These are phyloP conservation scores for Nakazawaea holstii DNA, from an alignment of 805 yeast species.

Conservation along the genomic window DNA sequence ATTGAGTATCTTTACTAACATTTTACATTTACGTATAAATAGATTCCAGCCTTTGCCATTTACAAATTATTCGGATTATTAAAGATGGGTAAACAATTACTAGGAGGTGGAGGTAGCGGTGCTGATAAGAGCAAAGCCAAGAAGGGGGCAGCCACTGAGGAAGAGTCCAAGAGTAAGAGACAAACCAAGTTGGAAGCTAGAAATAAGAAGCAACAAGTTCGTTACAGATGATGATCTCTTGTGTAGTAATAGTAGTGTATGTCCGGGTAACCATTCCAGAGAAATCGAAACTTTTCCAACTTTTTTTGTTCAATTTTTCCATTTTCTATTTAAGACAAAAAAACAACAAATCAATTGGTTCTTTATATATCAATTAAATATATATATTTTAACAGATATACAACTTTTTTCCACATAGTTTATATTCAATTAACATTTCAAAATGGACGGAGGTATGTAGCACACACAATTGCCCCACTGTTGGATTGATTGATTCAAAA, in stretches of 20 bases:
- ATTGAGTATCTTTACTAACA: not conserved
- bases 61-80: constrained; percentile 41
- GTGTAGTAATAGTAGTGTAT: not conserved
- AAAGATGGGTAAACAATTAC: constrained; percentile 18
- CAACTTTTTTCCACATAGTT: not conserved
- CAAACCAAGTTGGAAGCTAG: constrained; percentile 34
- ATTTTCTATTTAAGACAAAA: constrained; percentile 8
- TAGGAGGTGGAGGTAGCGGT: constrained; percentile 14
- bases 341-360: constrained; percentile 10
- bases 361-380: constrained; percentile 11
- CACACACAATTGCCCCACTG: not conserved
- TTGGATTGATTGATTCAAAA: too few species aligned
- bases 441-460: constrained; percentile 59
- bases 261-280: constrained; percentile 3
- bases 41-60: constrained; percentile 46
- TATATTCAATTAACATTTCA: constrained; percentile 20
- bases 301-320: constrained; percentile 5
- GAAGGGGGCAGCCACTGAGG: constrained; percentile 9
- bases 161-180: constrained; percentile 26
- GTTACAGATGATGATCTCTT: not conserved
- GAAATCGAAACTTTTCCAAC: not conserved
- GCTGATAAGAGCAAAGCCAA: constrained; percentile 5
- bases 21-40: not conserved
- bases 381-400: not conserved
- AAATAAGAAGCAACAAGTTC: constrained; percentile 16